Percentiles rank a stretch among this genome's conserved stretches.
phyloP scores from a whole-genome alignment of 2,329 filamentous ascomycete species.

The Zymoseptoria tritici region DNA sequence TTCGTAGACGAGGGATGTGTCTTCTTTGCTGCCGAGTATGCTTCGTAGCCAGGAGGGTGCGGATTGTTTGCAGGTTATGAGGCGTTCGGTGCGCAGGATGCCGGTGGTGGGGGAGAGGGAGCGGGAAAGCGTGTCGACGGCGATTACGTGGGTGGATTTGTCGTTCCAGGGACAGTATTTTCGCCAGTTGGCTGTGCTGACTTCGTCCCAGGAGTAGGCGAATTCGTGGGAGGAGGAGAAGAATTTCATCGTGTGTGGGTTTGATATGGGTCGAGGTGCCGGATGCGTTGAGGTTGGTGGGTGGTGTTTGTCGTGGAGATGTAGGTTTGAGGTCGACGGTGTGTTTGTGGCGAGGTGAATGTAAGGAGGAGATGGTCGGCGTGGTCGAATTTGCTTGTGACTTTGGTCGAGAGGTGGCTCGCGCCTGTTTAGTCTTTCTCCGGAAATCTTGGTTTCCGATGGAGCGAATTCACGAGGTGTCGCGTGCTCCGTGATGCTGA shows the following conservation, averaged over 20 bases:
- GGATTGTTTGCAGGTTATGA: conserved; percentile 56
- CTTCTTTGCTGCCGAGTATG: conserved; percentile 63
- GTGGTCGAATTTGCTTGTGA: background rate
- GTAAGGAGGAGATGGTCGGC: background rate
- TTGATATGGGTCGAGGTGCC: background rate
- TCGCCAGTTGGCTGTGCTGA: conserved; percentile 94
- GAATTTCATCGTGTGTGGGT: conserved; percentile 72
- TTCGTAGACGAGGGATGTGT: conserved; percentile 87
- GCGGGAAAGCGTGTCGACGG: conserved; percentile 85
- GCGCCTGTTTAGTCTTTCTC: background rate
- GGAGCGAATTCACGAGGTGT: background rate
- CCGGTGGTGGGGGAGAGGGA: conserved; percentile 55
- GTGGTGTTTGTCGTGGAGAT: too few species aligned
- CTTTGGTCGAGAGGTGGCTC: background rate
- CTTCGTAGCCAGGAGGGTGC: conserved; percentile 74
- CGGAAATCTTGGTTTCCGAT: background rate
- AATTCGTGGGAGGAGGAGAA: conserved; percentile 86
- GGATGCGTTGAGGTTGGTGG: background rate
- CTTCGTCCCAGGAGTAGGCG: conserved; percentile 98
- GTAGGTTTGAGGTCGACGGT: background rate
- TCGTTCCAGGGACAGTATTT: conserved; percentile 99
- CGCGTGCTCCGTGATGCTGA: background rate
- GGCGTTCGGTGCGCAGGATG: conserved; percentile 65
- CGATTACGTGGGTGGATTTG: conserved; percentile 92
- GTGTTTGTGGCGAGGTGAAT: background rate